phyloP scores from a whole-genome alignment of 306 rosid species.

The Psophocarpus tetragonolobus region DNA sequence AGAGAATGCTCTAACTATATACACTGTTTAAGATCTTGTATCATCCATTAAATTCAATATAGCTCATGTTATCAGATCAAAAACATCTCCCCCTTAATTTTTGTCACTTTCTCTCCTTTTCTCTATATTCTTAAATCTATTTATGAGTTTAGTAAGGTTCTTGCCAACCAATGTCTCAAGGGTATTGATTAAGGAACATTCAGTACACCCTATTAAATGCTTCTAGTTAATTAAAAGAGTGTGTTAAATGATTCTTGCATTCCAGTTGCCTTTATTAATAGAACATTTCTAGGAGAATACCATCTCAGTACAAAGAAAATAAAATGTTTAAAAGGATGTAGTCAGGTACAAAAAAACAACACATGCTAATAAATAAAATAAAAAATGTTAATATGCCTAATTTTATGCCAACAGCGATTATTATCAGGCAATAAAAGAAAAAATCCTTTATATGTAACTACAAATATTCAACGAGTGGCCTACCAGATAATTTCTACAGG shows the following conservation, averaged over 20 bases:
- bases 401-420: not conserved
- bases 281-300: not conserved
- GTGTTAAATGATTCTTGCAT: not conserved
- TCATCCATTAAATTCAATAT: not conserved
- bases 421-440: not conserved
- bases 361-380: not conserved
- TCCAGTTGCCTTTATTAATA: not conserved
- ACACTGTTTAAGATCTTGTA: not conserved
- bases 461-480: not conserved
- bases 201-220: not conserved
- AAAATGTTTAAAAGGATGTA: not conserved
- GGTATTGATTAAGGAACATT: not conserved
- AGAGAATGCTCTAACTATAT: not conserved
- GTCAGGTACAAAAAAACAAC: constrained; percentile 8
- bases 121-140: not conserved
- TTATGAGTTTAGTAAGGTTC: not conserved
- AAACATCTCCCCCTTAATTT: not conserved
- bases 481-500: not conserved
- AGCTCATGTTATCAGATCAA: not conserved
- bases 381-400: not conserved
- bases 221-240: not conserved
- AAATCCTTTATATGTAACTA: not conserved
- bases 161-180: not conserved
- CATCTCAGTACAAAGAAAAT: not conserved
- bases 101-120: not conserved